These are phyloP conservation scores for Trichophyton rubrum DNA, from an alignment of 2,329 filamentous ascomycete genomes.

Conservation along the genomic window DNA sequence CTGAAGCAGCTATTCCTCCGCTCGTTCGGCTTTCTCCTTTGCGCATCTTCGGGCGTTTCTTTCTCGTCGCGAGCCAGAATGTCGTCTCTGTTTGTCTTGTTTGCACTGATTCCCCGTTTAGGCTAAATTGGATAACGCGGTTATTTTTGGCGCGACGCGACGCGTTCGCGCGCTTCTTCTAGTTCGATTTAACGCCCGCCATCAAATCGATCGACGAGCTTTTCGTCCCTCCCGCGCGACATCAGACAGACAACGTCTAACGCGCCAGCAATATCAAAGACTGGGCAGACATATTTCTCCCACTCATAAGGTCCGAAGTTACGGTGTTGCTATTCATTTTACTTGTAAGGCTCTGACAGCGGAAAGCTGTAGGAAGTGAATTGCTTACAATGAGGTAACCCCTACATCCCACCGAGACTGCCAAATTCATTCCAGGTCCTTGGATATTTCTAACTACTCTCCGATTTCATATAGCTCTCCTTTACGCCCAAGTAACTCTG, in stretches of 20 bases:
- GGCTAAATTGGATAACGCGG: conserved; percentile 25
- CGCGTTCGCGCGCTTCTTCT: neutral
- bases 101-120: conserved; percentile 20
- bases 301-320: too few species aligned
- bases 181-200: neutral
- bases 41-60: neutral
- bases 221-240: neutral
- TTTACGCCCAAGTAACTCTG: conserved; percentile 65
- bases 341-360: neutral
- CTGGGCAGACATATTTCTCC: too few species aligned
- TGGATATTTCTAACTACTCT: neutral
- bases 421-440: neutral
- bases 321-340: too few species aligned
- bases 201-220: neutral
- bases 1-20: neutral
- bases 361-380: too few species aligned
- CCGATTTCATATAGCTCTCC: conserved; percentile 52
- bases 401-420: neutral
- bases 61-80: neutral
- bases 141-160: conserved; percentile 11
- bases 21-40: neutral
- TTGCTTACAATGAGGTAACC: conserved; percentile 2
- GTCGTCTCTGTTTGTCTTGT: conserved; percentile 17
- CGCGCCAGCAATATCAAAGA: neutral
- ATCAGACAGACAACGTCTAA: neutral